Evolutionary conservation across 108 stramenopile species (phyloP).

Genomic region (Aurantiochytrium sp.): DNA sequence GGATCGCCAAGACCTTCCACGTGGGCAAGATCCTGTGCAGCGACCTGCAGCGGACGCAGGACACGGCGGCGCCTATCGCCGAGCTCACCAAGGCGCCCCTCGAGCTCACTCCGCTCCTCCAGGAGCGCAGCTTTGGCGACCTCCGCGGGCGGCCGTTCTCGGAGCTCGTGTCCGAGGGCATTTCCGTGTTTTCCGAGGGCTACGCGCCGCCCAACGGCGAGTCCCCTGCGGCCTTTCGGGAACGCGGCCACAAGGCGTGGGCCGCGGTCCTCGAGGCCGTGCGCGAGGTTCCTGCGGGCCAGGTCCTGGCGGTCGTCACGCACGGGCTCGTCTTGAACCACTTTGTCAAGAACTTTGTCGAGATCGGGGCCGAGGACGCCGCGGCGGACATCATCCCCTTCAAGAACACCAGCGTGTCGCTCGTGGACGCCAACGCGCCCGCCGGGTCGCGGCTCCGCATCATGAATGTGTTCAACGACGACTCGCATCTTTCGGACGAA

Average conservation of each 20-base stretch:
- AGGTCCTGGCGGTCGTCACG: slow-evolving; percentile 22
- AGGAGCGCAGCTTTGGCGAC: slow-evolving; percentile 12
- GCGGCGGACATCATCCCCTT: not conserved
- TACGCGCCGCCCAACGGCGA: not conserved
- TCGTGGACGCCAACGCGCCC: not conserved
- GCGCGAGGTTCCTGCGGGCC: not conserved
- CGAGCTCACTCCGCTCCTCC: not conserved
- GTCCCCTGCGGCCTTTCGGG: not conserved
- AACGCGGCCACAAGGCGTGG: not conserved
- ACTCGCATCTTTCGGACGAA: not conserved
- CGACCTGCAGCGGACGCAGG: slow-evolving; percentile 18
- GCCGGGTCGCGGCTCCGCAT: not conserved
- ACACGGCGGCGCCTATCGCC: not conserved
- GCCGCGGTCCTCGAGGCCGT: not conserved
- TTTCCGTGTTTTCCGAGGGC: not conserved
- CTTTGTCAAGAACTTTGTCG: not conserved
- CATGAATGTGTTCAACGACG: not conserved
- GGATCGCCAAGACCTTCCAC: not conserved
- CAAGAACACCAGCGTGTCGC: not conserved
- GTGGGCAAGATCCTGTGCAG: slow-evolving; percentile 26
- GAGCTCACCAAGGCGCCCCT: slow-evolving; percentile 1
- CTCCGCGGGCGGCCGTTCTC: not conserved
- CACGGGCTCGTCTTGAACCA: slow-evolving; percentile 21
- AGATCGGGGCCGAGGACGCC: not conserved
- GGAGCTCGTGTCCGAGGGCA: not conserved